phyloP scores from a whole-genome alignment of 2,329 filamentous ascomycete genomes.

The Colletotrichum sidae region DNA sequence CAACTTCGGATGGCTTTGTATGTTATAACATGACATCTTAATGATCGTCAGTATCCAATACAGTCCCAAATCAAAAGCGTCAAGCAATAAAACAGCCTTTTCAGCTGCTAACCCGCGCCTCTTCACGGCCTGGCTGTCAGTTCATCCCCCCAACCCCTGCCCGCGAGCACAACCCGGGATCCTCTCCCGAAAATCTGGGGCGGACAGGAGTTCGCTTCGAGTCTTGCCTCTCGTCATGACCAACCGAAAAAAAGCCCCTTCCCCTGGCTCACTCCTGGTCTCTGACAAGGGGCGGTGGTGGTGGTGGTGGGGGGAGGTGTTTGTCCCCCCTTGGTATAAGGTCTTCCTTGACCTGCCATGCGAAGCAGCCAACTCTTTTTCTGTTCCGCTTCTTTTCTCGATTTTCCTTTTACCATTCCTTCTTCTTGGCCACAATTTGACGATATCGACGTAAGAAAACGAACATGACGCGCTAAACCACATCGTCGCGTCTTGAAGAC shows the following conservation, averaged over 20 bases:
- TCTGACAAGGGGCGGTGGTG: background rate
- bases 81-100: too few relatives aligned
- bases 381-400: constrained; percentile 10
- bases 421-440: too few relatives aligned
- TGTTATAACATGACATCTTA: too few relatives aligned
- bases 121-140: background rate
- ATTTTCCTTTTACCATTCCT: background rate
- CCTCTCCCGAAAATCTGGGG: constrained; percentile 26
- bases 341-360: constrained; percentile 20
- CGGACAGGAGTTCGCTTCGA: constrained; percentile 2
- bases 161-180: constrained; percentile 7
- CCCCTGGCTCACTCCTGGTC: constrained; percentile 1
- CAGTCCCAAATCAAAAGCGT: background rate
- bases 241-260: constrained; percentile 15
- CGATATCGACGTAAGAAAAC: too few relatives aligned
- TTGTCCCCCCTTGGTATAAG: constrained; percentile 12
- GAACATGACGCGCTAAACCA: constrained; percentile 3
- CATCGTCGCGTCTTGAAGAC: background rate
- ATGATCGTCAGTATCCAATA: background rate
- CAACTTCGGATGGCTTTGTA: too few relatives aligned
- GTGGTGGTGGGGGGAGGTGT: background rate
- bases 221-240: constrained; percentile 20
- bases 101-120: too few relatives aligned
- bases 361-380: background rate
- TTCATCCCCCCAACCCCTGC: constrained; percentile 6